Evolutionary conservation across 768 basidiomycete species (phyloP), one percentile per base, ranked within the genome.

Genomic region (Amanita thiersii): DNA sequence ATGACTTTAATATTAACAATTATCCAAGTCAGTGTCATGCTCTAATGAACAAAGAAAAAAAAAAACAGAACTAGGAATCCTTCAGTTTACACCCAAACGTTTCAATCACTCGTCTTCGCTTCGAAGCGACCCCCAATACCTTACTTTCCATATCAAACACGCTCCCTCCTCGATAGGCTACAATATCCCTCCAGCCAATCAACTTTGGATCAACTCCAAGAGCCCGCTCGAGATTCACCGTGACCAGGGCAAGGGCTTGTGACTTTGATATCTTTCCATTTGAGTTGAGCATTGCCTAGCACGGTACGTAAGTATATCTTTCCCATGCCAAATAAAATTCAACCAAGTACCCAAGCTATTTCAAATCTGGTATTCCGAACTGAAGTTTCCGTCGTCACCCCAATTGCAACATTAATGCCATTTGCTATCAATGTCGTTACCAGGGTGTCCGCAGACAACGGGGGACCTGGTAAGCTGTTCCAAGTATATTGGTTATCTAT

Each of bases 301-400:
- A 40, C 29, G n/a, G 11, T n/a, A 44, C 18, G 14, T 31, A 40
- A 1, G 56, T 47, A 32, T 49, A 51, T 58, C 17, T 21, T 14
- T 32, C 18, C 20, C 25, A 40, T 11, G 10, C 5, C 24, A 18
- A 12, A 17, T 28, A 31, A 17, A 4, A 38, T 5, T 37, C n/a
- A 25, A 42, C 32, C 9, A 57, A 59, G 26, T 48, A 73, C 76
- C 75, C 75, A 74, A 25, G 64, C 73, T 2, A 70, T 46, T 14
- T 90, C 86, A 44, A 87, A 82, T 5, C 85, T 68, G 2, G 77
- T 72, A 47, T 83, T 85, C 19, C 79, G 72, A 2, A 80, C 81
- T 33, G 68, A 64, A 69, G 73, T 81, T 24, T 73, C 74, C 45
- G 81, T 73, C 4, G 61, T 55, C 11, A 76, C 66, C 2, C 79